Conservation (phyloP, 2,329 filamentous ascomycete species). For the Lecanicillium sp. region DNA sequence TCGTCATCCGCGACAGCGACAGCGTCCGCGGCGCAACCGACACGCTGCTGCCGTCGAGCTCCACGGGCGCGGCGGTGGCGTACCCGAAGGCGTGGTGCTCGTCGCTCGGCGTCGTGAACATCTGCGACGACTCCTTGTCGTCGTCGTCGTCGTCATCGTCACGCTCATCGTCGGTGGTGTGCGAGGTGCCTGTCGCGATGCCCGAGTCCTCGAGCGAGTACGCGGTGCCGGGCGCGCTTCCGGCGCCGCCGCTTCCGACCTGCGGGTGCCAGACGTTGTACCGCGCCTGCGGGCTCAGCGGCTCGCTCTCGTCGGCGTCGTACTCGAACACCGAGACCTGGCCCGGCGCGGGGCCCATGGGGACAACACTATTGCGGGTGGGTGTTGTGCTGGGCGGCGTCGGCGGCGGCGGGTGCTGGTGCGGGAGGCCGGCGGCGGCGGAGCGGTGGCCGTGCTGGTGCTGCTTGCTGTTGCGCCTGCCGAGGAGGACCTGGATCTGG, state of each 20-base stretch:
- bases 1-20: conserved; percentile 56
- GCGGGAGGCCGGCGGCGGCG: neutral
- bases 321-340: conserved; percentile 37
- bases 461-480: conserved; percentile 7
- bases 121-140: conserved; percentile 40
- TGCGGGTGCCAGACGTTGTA: conserved; percentile 8
- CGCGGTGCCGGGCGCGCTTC: no score
- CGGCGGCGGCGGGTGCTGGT: no score
- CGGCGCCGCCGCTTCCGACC: neutral
- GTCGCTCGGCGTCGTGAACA: conserved; percentile 47
- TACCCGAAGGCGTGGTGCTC: conserved; percentile 28
- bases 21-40: conserved; percentile 55
- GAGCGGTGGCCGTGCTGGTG: neutral
- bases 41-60: conserved; percentile 35
- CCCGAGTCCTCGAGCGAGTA: conserved; percentile 7
- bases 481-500: conserved; percentile 36
- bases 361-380: no score
- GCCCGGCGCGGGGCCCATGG: conserved; percentile 23
- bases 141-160: conserved; percentile 24
- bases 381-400: no score
- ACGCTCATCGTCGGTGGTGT: conserved; percentile 22
- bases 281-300: conserved; percentile 11
- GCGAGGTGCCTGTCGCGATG: conserved; percentile 14
- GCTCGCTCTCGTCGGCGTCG: conserved; percentile 29
- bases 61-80: conserved; percentile 38